Percentiles rank a stretch among this genome's conserved stretches.
Evolutionary conservation across 768 basidiomycete species (phyloP).

Genomic region (Phanerochaete sordida): DNA sequence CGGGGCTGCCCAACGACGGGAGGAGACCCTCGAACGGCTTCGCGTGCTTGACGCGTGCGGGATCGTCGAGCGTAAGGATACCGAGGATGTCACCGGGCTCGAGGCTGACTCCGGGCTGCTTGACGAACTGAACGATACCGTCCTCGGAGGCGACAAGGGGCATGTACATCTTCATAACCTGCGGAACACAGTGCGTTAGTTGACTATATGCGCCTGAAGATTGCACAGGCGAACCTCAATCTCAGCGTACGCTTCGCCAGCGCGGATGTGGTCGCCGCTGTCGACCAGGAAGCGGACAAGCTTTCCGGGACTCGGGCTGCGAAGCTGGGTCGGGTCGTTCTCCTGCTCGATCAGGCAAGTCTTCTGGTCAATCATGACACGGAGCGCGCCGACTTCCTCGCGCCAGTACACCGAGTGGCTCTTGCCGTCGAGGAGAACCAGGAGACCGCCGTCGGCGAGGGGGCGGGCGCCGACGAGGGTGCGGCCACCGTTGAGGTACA

Average conservation of each 20-base stretch:
- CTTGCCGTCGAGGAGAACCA: constrained; percentile 87
- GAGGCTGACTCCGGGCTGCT: constrained; percentile 95
- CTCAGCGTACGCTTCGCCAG: constrained; percentile 96
- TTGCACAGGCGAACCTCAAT: constrained; percentile 67
- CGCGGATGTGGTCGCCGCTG: constrained; percentile 94
- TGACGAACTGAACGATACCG: constrained; percentile 92
- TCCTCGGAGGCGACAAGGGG: constrained; percentile 92
- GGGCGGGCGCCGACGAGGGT: constrained; percentile 91
- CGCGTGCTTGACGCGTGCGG: constrained; percentile 93
- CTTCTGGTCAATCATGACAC: constrained; percentile 94
- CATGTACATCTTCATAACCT: constrained; percentile 99
- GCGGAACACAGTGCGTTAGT: background rate
- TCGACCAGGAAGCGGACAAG: constrained; percentile 93
- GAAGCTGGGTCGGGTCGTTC: constrained; percentile 96
- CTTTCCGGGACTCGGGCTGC: constrained; percentile 96
- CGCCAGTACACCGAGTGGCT: constrained; percentile 98
- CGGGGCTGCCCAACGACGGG: constrained; percentile 81
- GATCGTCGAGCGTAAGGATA: constrained; percentile 94
- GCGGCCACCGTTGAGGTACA: constrained; percentile 94
- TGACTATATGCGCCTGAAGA: background rate
- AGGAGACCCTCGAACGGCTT: constrained; percentile 97
- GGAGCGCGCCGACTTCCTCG: constrained; percentile 92
- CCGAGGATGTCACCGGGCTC: constrained; percentile 97
- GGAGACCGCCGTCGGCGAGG: constrained; percentile 91
- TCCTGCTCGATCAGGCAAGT: constrained; percentile 99